A percentile compares a stretch with the other conserved stretches of the same genome.
These are phyloP conservation scores for Fusarium sacchari DNA, from an alignment of 2,329 filamentous ascomycete genomes.

Conservation along the genomic window DNA sequence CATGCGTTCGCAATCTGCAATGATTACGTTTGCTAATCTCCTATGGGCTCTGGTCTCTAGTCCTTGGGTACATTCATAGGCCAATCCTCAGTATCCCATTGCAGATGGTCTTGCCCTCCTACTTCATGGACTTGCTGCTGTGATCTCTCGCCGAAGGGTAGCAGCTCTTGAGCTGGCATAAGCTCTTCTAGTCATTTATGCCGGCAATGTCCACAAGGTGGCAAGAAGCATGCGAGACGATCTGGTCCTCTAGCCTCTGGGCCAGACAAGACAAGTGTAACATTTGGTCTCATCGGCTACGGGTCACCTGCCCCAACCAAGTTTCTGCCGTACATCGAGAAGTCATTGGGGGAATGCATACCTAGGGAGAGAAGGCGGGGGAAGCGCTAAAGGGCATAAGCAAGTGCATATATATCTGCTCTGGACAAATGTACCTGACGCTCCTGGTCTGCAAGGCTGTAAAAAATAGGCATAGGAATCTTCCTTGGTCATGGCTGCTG, in stretches of 20 bases:
- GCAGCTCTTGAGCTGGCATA: not conserved
- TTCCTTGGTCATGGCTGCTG: not conserved
- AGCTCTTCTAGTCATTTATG: not conserved
- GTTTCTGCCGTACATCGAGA: not conserved
- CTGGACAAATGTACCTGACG: slow-evolving; percentile 40
- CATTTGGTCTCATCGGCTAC: not conserved
- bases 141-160: not conserved
- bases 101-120: not conserved
- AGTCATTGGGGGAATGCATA: not conserved
- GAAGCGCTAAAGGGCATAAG: slow-evolving; percentile 48
- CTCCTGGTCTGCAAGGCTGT: slow-evolving; percentile 48
- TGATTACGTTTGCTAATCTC: too few species aligned
- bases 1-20: too few species aligned
- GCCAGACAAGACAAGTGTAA: not conserved
- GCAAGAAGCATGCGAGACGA: not conserved
- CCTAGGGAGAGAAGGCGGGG: slow-evolving; percentile 37
- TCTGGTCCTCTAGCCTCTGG: not conserved
- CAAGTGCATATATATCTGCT: slow-evolving; percentile 47
- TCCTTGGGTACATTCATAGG: not conserved
- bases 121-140: not conserved
- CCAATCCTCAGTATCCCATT: not conserved
- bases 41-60: too few species aligned
- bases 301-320: not conserved
- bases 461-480: slow-evolving; percentile 47
- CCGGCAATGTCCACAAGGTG: not conserved